phyloP scores from a whole-genome alignment of 2,329 filamentous ascomycete genomes.

The Neocucurbitaria cava region DNA sequence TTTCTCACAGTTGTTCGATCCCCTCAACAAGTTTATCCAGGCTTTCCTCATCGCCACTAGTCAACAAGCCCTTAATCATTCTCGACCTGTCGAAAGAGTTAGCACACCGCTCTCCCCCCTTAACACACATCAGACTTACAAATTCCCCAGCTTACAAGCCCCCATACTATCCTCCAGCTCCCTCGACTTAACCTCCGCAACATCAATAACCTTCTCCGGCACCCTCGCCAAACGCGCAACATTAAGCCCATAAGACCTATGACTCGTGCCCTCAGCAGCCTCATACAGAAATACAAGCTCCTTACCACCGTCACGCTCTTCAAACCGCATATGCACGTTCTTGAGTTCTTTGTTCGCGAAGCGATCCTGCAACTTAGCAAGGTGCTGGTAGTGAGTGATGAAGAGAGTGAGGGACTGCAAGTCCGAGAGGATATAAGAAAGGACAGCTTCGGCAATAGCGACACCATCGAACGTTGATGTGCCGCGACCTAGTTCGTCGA shows the following conservation, averaged over 20 bases:
- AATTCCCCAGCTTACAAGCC: slow-evolving; percentile 38
- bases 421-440: slow-evolving; percentile 81
- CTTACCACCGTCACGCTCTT: slow-evolving; percentile 59
- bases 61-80: slow-evolving; percentile 32
- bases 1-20: slow-evolving; percentile 53
- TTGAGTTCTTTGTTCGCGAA: slow-evolving; percentile 71
- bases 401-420: slow-evolving; percentile 84
- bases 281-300: slow-evolving; percentile 96
- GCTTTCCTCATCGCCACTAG: slow-evolving; percentile 30
- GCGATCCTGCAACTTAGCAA: slow-evolving; percentile 74
- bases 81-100: slow-evolving; percentile 24
- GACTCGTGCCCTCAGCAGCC: slow-evolving; percentile 86
- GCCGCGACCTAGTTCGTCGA: slow-evolving; percentile 93
- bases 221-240: slow-evolving; percentile 87
- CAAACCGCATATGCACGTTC: slow-evolving; percentile 95
- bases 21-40: slow-evolving; percentile 52
- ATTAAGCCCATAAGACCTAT: slow-evolving; percentile 93
- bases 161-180: slow-evolving; percentile 74
- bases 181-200: slow-evolving; percentile 78
- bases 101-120: slow-evolving; percentile 14
- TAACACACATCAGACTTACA: slow-evolving; percentile 30
- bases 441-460: slow-evolving; percentile 90
- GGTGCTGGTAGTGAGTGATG: slow-evolving; percentile 95
- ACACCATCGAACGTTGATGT: slow-evolving; percentile 96
- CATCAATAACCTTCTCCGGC: slow-evolving; percentile 76